Evolutionary conservation across 1,284 basidiomycete genomes (phyloP), one percentile per base, ranked within the genome.

Genomic region (Heterobasidion parviporum): DNA sequence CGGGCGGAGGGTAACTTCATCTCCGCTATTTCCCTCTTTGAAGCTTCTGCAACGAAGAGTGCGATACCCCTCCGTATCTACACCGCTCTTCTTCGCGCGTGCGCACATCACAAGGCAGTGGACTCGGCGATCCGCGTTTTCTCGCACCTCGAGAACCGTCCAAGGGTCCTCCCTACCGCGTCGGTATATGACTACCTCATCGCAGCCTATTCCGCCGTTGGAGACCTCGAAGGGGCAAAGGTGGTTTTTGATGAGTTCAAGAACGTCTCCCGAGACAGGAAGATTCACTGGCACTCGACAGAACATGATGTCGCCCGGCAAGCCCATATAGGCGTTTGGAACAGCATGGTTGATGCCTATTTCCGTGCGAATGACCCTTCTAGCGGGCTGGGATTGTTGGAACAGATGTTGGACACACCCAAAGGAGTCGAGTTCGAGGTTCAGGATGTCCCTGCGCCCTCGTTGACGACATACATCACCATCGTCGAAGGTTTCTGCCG

Each of bases 331-430:
- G 63, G 66, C 2, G 75, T 90, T 1, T 94, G 83, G 83, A 85
- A 85, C 59, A 72, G 78, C 59, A 89, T 94, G 82, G 81, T 96
- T 54, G 74, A 81, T 48, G 81, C 83, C 0, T 86, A 90, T 70
- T 89, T 96, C 74, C 75, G 73, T 16, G 79, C 76, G 36, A 83
- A 83, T 5, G 74, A 85, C 57, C 74, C 85, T 0, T 79, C 81
- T 3, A 80, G 77, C 50, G 93, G 85, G 6, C 67, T 94, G 8
- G 78, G 69, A 16, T 68, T 95, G 2, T 73, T 96, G 50, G 86
- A 92, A 60, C 70, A 77, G 58, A 90, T 96, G 85, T 74, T 94
- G 67, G 75, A 77, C 58, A 72, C 78, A 1, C 63, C 73, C 0
- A 69, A 75, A 1, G 70, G 72, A 1, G 64, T 66, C 0, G 53